Evolutionary conservation across 192 early-diverging fungal species (phyloP).

Genomic region (Podila epigama): DNA sequence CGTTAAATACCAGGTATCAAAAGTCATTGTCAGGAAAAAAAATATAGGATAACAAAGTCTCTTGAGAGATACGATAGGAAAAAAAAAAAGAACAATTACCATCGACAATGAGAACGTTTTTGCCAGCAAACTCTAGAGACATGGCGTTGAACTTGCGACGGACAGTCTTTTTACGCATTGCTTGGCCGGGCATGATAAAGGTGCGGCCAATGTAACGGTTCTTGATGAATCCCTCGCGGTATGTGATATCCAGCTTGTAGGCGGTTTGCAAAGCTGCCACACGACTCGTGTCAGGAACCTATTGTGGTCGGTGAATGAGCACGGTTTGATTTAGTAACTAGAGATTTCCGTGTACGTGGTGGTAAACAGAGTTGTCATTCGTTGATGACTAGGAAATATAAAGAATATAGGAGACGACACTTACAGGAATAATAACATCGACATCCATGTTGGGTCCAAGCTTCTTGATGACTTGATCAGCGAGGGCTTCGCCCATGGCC

Average conservation of each 20-base stretch:
- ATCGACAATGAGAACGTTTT: slow-evolving; percentile 98
- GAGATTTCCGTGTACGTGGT: too few relatives aligned
- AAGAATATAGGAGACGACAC: neutral
- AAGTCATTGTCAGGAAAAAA: too few relatives aligned
- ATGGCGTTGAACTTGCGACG: slow-evolving; percentile 98
- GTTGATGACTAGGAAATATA: too few relatives aligned
- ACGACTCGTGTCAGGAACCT: slow-evolving; percentile 96
- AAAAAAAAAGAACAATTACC: slow-evolving; percentile 52
- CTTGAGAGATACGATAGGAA: neutral
- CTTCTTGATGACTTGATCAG: slow-evolving; percentile 77
- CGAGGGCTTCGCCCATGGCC: slow-evolving; percentile 97
- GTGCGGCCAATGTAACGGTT: slow-evolving; percentile 99
- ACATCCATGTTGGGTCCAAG: slow-evolving; percentile 86
- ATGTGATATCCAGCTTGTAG: slow-evolving; percentile 86
- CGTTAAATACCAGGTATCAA: too few relatives aligned
- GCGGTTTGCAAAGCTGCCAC: slow-evolving; percentile 94
- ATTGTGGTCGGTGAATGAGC: neutral
- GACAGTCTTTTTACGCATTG: slow-evolving; percentile 88
- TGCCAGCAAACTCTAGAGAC: slow-evolving; percentile 94
- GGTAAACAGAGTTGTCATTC: neutral
- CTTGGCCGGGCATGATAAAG: slow-evolving; percentile 99
- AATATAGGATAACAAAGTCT: too few relatives aligned
- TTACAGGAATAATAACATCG: slow-evolving; percentile 98
- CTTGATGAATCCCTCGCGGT: slow-evolving; percentile 99
- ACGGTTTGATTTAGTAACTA: too few relatives aligned